A percentile compares a stretch with the other conserved stretches of the same genome.
These are phyloP conservation scores for Fraxinus albicans DNA, from an alignment of 305 asterid species.

Conservation along the genomic window DNA sequence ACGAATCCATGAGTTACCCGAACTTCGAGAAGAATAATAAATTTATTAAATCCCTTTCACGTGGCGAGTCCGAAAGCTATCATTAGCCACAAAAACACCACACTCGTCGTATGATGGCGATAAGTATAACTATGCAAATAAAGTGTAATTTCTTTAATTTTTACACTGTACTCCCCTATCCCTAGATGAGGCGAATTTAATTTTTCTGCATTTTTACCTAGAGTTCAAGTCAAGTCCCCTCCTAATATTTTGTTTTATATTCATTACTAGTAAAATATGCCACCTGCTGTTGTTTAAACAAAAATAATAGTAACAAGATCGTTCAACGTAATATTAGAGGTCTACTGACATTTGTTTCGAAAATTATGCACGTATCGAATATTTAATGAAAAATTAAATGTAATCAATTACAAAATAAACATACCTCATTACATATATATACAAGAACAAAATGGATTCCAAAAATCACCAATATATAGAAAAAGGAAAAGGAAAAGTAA, in stretches of 20 bases:
- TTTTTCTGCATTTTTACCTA: not conserved
- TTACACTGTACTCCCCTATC: not conserved
- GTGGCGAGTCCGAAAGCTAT: not conserved
- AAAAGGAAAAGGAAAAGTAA: slow-evolving; percentile 9
- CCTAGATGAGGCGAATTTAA: not conserved
- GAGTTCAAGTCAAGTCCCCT: not conserved
- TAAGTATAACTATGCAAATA: not conserved
- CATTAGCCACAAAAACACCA: not conserved
- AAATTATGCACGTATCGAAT: not conserved
- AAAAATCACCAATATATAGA: not conserved
- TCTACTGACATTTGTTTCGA: not conserved
- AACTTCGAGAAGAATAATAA: no score
- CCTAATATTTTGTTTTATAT: not conserved
- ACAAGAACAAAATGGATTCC: not conserved
- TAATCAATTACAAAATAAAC: not conserved
- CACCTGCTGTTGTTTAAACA: not conserved
- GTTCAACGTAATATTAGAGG: not conserved
- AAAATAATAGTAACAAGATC: not conserved
- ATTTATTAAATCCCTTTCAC: not conserved
- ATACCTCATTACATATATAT: not conserved
- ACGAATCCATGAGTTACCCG: no score
- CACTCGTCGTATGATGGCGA: not conserved
- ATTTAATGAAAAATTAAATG: not conserved
- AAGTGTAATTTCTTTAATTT: not conserved
- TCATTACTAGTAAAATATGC: not conserved